These are phyloP conservation scores for Verticillium dahliae DNA, from an alignment of 2,329 filamentous ascomycete genomes.

Conservation along the genomic window DNA sequence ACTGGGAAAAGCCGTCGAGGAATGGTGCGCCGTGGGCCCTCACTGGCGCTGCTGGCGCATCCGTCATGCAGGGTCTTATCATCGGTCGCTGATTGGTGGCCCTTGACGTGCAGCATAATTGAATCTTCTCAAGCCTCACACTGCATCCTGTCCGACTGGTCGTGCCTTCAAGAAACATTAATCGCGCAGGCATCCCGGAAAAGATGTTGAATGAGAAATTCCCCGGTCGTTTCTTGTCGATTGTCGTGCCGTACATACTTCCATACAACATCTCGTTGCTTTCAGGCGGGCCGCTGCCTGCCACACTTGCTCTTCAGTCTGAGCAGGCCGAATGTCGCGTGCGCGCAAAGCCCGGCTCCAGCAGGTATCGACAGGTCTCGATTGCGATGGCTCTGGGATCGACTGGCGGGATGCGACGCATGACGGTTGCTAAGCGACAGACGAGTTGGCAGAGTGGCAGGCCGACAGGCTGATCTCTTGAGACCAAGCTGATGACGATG, in stretches of 20 bases:
- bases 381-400: background rate
- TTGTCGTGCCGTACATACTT: background rate
- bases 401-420: background rate
- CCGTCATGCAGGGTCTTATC: slow-evolving; percentile 20
- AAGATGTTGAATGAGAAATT: background rate
- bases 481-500: background rate
- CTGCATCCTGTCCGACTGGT: slow-evolving; percentile 4
- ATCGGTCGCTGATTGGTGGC: slow-evolving; percentile 18
- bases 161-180: slow-evolving; percentile 10
- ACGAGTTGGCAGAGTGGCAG: background rate
- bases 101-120: slow-evolving; percentile 24
- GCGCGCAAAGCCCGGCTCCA: background rate
- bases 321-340: background rate
- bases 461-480: background rate
- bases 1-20: background rate
- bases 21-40: background rate
- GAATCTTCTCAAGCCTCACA: slow-evolving; percentile 15
- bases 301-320: background rate
- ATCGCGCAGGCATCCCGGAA: slow-evolving; percentile 8
- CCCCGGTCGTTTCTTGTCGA: background rate
- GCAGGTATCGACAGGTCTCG: background rate
- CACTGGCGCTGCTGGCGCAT: slow-evolving; percentile 6
- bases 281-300: background rate
- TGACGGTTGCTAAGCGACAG: background rate
- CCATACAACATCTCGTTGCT: background rate